Percentiles rank a stretch among this genome's conserved stretches.
These are phyloP conservation scores for Solanum hybrid DNA, from an alignment of 305 asterid genomes.

Conservation along the genomic window DNA sequence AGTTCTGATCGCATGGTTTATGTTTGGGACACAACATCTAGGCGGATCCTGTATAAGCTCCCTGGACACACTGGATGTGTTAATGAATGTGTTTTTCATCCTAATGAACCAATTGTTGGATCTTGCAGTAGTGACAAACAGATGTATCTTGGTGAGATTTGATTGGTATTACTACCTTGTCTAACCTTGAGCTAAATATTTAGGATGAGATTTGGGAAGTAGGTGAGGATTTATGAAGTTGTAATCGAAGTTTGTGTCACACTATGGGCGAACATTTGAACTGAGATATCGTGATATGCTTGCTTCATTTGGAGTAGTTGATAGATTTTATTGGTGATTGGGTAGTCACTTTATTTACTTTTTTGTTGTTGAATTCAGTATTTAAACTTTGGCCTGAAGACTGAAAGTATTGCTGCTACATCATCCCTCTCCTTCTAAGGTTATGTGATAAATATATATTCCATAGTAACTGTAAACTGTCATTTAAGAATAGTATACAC, in stretches of 20 bases:
- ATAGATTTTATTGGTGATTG: background rate
- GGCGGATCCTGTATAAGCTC: slow-evolving; percentile 81
- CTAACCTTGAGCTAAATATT: background rate
- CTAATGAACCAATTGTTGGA: slow-evolving; percentile 71
- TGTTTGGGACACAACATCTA: slow-evolving; percentile 84
- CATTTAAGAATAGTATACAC: background rate
- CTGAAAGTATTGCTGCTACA: background rate
- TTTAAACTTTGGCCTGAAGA: background rate
- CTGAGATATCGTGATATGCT: background rate
- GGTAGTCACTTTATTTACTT: background rate
- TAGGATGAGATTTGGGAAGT: background rate
- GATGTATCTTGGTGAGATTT: slow-evolving; percentile 88
- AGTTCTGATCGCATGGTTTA: slow-evolving; percentile 94
- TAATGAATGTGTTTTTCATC: slow-evolving; percentile 83
- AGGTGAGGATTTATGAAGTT: slow-evolving; percentile 6
- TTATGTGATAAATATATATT: background rate
- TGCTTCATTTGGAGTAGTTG: background rate
- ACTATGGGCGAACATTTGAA: background rate
- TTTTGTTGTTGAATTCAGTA: background rate
- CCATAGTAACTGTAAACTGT: background rate
- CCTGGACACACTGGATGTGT: slow-evolving; percentile 96
- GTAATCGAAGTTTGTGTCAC: background rate
- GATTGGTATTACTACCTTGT: slow-evolving; percentile 1
- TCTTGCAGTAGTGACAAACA: slow-evolving; percentile 97
- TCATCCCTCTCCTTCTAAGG: background rate